A percentile compares a stretch with the other conserved stretches of the same genome.
Evolutionary conservation across 345 rosid genomes (phyloP).

Genomic region (Lagerstroemia speciosa): DNA sequence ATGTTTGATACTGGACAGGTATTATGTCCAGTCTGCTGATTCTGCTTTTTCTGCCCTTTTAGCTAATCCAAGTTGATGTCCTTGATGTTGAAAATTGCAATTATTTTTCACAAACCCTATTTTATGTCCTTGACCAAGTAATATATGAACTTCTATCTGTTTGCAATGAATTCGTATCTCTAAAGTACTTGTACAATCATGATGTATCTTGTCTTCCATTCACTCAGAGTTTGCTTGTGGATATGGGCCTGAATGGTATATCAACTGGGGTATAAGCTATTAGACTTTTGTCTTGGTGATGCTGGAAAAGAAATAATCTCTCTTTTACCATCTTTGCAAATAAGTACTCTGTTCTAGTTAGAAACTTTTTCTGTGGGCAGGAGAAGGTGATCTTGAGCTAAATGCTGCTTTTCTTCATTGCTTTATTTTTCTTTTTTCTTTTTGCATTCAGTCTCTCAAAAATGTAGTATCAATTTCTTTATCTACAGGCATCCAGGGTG

Average conservation of each 20-base stretch:
- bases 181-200: not conserved
- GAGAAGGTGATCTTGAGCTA: not conserved
- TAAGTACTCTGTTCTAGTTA: not conserved
- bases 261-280: not conserved
- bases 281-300: not conserved
- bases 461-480: not conserved
- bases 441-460: not conserved
- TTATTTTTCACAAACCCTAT: not conserved
- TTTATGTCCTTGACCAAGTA: not conserved
- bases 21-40: not conserved
- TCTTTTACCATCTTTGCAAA: not conserved
- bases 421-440: not conserved
- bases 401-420: not conserved
- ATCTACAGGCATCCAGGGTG: conserved; percentile 72
- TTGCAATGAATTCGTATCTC: not conserved
- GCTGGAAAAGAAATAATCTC: not conserved
- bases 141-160: not conserved
- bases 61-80: not conserved
- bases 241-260: not conserved
- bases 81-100: not conserved
- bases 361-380: not conserved
- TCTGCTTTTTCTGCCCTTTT: not conserved
- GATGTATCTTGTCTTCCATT: not conserved
- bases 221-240: not conserved
- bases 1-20: conserved; percentile 99